Evolutionary conservation across 805 yeast genomes (phyloP), one percentile per base, ranked within the genome.

Genomic region (Zygosaccharomyces kombuchaensis): DNA sequence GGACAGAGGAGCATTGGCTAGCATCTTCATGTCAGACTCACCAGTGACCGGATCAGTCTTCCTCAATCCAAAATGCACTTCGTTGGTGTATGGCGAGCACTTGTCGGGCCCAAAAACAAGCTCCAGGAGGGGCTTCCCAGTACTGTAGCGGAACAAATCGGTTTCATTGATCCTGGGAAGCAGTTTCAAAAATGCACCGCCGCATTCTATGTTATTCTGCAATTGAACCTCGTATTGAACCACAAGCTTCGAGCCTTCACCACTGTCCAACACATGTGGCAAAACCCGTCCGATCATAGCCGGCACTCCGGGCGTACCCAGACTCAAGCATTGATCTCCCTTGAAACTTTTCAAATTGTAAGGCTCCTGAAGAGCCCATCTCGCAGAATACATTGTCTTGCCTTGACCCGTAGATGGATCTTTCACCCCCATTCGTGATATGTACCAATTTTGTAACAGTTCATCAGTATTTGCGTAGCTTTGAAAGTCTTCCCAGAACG

Each of bases 61-160:
- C 46, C 74, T 77, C 48, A 88, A 58, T 45, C 88, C 85, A 54
- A 89, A 78, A 59, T 86, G 95, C 27, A 90, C 82, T 65, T 81
- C 84, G 69, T 88, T 86, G 36, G 83, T 76, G 29, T 52, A 54
- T 43, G 80, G 61, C 2, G 95, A 96, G 69, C 97, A 90, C 63
- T 77, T 80, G 67, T 90, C 97, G 36, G 97, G 97, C 16, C 97
- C 97, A 70, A 90, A 90, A 91, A 90, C 84, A 52, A 90, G 69
- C 65, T 84, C 88, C 68, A 84, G 87, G 2, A 89, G 86, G 3
- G 95, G 75, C 22, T 73, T 80, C 49, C 78, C 76, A 53, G 70
- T 65, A 1, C 61, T 71, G 19, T 67, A 62, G 36, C 67, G 50
- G 12, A 65, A 59, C 2, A 65, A 56, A 6, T 72, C 75, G 9